Evolutionary conservation across 108 stramenopile genomes (phyloP), one percentile per base, ranked within the genome.

Genomic region (Aurantiochytrium sp.): DNA sequence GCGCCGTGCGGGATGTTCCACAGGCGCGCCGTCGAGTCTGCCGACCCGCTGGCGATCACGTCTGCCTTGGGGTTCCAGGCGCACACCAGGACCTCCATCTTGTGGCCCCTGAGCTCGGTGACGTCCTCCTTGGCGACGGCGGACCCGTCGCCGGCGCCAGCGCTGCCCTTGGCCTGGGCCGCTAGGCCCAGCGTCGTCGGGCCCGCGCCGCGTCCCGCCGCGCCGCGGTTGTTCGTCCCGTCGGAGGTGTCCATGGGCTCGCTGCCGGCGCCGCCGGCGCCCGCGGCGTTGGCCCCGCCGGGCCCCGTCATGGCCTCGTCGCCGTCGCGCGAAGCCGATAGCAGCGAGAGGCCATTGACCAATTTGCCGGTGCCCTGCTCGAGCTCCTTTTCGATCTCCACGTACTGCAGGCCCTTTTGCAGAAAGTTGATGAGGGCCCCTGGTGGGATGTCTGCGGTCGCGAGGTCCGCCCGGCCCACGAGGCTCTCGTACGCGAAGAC

Each of bases 331-430:
- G 55, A 22, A 68, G 59, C 39, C n/a, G 39, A 59, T 12, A 68
- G 22, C 22, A 39, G 39, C 50, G 85, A 27, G 52, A 85, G 85
- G 32, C 85, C 48, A 8, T 52, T 87, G 32, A 30, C 39, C 50
- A 68, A 4, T 22, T 39, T 54, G n/a, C 85, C 32, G 54, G 85
- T 21, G 85, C 85, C 86, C 27, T 59, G 81, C 4, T 55, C 55
- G n/a, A 89, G 85, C 85, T 89, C 85, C 86, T 89, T 85, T 53
- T 90, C 90, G 54, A 90, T 90, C 85, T 59, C 88, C 4, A 89
- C 41, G 68, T 87, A 90, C 88, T 89, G 85, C 54, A 89, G 48
- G 4, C 88, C 90, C 54, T 90, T 90, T 68, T 90, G 90, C 24
- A 90, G 41, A 22, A 90, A 85, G 21, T 2, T 87, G n/a, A 90